phyloP scores from a whole-genome alignment of 23 red algal species.

The Agarophyton chilense region DNA sequence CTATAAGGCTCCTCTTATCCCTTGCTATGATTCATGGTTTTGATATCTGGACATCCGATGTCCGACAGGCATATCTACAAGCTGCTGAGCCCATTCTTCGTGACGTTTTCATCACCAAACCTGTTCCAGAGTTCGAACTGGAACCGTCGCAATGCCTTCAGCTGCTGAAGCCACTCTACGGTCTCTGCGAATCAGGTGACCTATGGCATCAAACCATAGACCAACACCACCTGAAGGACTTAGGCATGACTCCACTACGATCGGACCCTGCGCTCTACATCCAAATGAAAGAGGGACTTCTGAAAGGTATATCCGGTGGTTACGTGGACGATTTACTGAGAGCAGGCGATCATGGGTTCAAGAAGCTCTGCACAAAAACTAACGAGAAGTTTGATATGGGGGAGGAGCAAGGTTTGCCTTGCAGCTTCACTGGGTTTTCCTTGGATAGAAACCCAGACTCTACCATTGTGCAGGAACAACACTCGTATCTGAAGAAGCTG shows the following conservation, averaged over 20 bases:
- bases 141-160: not conserved
- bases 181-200: too few species aligned
- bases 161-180: constrained; percentile 27
- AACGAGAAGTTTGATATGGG: constrained; percentile 35
- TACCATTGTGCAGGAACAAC: constrained; percentile 17
- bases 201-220: too few species aligned
- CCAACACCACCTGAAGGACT: too few species aligned
- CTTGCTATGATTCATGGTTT: not conserved
- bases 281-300: too few species aligned
- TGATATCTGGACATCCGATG: constrained; percentile 10
- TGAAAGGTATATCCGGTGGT: too few species aligned
- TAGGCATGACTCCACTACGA: too few species aligned
- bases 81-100: not conserved
- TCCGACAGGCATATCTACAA: constrained; percentile 35
- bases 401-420: constrained; percentile 20
- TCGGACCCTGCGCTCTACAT: too few species aligned
- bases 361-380: too few species aligned
- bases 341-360: too few species aligned
- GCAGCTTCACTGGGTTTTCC: too few species aligned
- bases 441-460: not conserved
- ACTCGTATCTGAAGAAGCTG: constrained; percentile 27
- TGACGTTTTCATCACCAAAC: constrained; percentile 9
- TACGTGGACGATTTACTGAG: too few species aligned
- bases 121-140: constrained; percentile 15
- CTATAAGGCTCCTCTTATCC: not conserved